Evolutionary conservation across 208 protist genomes (phyloP).

Genomic region (Trichomonas vaginalis): DNA sequence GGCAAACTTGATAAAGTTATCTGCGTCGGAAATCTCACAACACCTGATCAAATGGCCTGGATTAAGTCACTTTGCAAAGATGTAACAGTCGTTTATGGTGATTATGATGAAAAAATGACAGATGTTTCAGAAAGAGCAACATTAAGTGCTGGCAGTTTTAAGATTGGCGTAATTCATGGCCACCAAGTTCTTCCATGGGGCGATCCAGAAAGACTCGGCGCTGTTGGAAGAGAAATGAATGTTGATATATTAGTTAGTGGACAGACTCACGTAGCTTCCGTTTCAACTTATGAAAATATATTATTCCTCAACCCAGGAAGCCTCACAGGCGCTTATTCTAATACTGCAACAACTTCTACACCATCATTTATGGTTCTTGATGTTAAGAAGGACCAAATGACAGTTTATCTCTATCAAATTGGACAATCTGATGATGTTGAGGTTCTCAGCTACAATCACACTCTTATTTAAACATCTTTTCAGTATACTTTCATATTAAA

Average conservation of each 20-base stretch:
- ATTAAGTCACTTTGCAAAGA: not conserved
- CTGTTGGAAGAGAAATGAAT: slow-evolving; percentile 50
- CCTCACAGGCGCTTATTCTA: slow-evolving; percentile 63
- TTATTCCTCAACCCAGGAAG: slow-evolving; percentile 95
- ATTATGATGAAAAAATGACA: slow-evolving; percentile 5
- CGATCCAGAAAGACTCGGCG: slow-evolving; percentile 65
- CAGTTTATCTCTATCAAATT: not conserved
- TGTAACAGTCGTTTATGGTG: not conserved
- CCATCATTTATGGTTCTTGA: slow-evolving; percentile 11
- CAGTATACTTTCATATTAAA: too few species aligned
- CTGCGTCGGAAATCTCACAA: slow-evolving; percentile 90
- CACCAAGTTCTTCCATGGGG: slow-evolving; percentile 70
- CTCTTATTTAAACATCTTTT: not conserved
- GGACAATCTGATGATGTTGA: not conserved
- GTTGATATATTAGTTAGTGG: slow-evolving; percentile 89
- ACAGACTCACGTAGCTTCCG: slow-evolving; percentile 65
- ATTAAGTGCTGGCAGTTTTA: slow-evolving; percentile 19
- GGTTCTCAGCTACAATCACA: not conserved
- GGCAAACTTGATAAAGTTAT: slow-evolving; percentile 84
- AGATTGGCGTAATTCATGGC: slow-evolving; percentile 26
- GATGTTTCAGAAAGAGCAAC: slow-evolving; percentile 14
- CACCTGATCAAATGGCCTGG: slow-evolving; percentile 33
- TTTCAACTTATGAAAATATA: slow-evolving; percentile 71
- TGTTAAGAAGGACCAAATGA: not conserved
- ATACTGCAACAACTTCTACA: not conserved